Conservation (phyloP, 805 yeast species). For the Ogataea nitratoaversa region DNA sequence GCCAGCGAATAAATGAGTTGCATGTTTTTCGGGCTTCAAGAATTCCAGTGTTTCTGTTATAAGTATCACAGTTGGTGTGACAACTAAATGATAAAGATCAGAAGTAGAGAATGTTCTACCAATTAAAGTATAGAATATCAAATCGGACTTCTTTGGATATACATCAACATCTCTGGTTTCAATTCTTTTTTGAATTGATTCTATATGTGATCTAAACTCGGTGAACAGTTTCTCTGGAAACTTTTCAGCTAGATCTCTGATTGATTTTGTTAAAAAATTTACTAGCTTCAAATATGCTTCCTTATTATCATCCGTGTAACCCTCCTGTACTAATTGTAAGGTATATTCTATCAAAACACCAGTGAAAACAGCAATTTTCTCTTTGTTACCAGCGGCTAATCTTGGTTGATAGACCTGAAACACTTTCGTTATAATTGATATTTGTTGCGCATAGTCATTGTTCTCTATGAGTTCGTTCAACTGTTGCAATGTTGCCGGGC, state of each 20-base stretch:
- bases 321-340: constrained; percentile 42
- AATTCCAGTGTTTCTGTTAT: constrained; percentile 68
- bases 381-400: constrained; percentile 77
- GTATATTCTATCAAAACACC: constrained; percentile 61
- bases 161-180: constrained; percentile 22
- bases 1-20: constrained; percentile 46
- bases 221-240: constrained; percentile 62
- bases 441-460: constrained; percentile 38
- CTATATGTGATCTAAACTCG: constrained; percentile 54
- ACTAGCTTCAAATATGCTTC: constrained; percentile 30
- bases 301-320: constrained; percentile 18
- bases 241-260: constrained; percentile 59
- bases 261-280: constrained; percentile 36
- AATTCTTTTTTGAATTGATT: constrained; percentile 52
- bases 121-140: constrained; percentile 62
- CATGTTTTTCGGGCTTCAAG: constrained; percentile 30
- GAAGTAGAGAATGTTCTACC: constrained; percentile 89
- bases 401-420: constrained; percentile 67
- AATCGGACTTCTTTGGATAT: constrained; percentile 47
- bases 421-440: constrained; percentile 49
- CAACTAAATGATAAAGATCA: constrained; percentile 89
- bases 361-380: constrained; percentile 59
- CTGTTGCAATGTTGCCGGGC: constrained; percentile 48
- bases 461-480: constrained; percentile 32
- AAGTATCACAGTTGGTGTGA: constrained; percentile 74